Conservation (phyloP, 2,329 filamentous ascomycete genomes). For the Aspergillus thermomutatus region DNA sequence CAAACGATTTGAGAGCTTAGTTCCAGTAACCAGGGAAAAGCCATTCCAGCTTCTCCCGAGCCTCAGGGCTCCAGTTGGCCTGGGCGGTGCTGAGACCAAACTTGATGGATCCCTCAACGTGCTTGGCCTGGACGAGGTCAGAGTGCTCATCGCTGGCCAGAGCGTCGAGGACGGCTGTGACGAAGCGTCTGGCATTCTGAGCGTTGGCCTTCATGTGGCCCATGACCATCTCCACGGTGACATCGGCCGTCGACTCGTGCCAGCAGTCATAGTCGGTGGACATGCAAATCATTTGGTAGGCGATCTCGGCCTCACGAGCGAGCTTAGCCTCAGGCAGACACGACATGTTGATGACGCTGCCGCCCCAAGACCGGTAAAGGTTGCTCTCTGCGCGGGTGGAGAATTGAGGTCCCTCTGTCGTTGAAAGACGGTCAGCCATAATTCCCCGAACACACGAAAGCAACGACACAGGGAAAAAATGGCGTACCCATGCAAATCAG, state of each 20-base stretch:
- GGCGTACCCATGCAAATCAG: slow-evolving; percentile 84
- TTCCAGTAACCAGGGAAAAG: slow-evolving; percentile 79
- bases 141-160: slow-evolving; percentile 72
- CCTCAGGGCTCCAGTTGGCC: slow-evolving; percentile 68
- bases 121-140: slow-evolving; percentile 74
- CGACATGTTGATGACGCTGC: slow-evolving; percentile 97
- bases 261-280: slow-evolving; percentile 99
- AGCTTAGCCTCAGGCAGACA: slow-evolving; percentile 93
- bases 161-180: slow-evolving; percentile 83
- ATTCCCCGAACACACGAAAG: not conserved
- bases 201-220: slow-evolving; percentile 92
- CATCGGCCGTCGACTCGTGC: slow-evolving; percentile 72
- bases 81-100: slow-evolving; percentile 84
- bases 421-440: not conserved
- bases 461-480: not conserved
- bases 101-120: slow-evolving; percentile 71
- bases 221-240: slow-evolving; percentile 97
- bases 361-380: slow-evolving; percentile 92
- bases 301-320: slow-evolving; percentile 90
- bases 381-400: slow-evolving; percentile 92
- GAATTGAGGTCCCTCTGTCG: slow-evolving; percentile 90
- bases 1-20: slow-evolving; percentile 17
- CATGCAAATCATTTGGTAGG: slow-evolving; percentile 99
- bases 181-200: slow-evolving; percentile 78
- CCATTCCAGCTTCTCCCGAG: slow-evolving; percentile 76